Evolutionary conservation across 2,329 filamentous ascomycete genomes (phyloP).

Genomic region (Paramyrothecium sp.): DNA sequence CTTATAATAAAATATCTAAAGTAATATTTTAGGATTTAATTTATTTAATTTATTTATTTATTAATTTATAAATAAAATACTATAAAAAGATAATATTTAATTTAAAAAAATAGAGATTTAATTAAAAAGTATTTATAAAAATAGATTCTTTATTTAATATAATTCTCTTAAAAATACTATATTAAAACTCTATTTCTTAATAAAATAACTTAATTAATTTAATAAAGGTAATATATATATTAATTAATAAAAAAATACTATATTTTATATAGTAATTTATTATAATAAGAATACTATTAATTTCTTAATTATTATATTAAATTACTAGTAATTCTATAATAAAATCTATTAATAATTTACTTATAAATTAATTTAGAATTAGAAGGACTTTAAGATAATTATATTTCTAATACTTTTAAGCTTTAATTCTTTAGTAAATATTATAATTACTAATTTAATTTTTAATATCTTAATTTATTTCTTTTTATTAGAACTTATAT

Average conservation of each 20-base stretch:
- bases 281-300: background rate
- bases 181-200: background rate
- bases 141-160: too few relatives aligned
- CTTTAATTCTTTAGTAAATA: background rate
- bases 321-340: background rate
- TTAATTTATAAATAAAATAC: background rate
- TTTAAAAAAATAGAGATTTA: background rate
- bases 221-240: background rate
- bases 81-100: background rate
- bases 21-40: too few relatives aligned
- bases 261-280: constrained; percentile 1
- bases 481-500: background rate
- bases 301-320: background rate
- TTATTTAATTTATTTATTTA: constrained; percentile 2
- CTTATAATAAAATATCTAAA: background rate
- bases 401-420: background rate
- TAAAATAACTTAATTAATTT: background rate
- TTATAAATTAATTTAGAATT: background rate
- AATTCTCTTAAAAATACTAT: background rate
- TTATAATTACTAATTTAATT: background rate
- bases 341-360: background rate
- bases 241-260: background rate
- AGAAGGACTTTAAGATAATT: background rate
- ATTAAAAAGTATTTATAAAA: background rate
- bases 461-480: constrained; percentile 1